Percentiles rank a stretch among this genome's conserved stretches.
These are phyloP conservation scores for Amylocystis lapponica DNA, from an alignment of 768 basidiomycete genomes.

Conservation along the genomic window DNA sequence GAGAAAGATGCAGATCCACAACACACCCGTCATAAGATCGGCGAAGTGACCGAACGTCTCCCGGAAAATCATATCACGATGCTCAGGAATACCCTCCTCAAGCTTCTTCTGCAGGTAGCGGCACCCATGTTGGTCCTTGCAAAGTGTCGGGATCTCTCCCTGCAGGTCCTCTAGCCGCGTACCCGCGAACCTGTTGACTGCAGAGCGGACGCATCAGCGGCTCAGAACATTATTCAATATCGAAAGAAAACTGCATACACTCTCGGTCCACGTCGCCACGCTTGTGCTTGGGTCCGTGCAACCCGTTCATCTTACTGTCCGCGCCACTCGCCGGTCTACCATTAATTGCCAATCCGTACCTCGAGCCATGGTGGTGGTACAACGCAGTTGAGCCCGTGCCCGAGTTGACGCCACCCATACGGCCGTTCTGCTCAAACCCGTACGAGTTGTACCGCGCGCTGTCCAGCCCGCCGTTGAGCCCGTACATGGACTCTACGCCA, in stretches of 20 bases:
- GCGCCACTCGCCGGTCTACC: conserved; percentile 42
- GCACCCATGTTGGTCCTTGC: conserved; percentile 99
- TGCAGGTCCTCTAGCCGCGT: conserved; percentile 92
- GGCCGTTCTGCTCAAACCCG: conserved; percentile 45
- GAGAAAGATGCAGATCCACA: neutral
- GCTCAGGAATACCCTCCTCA: conserved; percentile 91
- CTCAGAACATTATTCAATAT: neutral
- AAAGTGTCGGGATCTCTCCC: conserved; percentile 89
- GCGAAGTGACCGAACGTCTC: conserved; percentile 98
- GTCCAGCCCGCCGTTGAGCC: conserved; percentile 43
- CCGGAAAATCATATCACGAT: conserved; percentile 98
- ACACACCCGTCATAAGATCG: conserved; percentile 92
- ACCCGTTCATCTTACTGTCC: conserved; percentile 81
- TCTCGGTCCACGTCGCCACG: conserved; percentile 89
- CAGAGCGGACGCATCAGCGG: neutral
- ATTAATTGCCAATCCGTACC: conserved; percentile 66
- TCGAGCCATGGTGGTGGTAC: conserved; percentile 72
- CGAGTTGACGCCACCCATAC: conserved; percentile 29
- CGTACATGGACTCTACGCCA: conserved; percentile 47
- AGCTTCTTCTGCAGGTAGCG: conserved; percentile 98
- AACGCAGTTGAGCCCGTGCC: conserved; percentile 65
- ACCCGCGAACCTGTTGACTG: conserved; percentile 96
- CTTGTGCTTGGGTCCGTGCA: conserved; percentile 93
- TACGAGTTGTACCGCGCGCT: conserved; percentile 51
- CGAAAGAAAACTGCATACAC: conserved; percentile 39